phyloP scores from a whole-genome alignment of 306 rosid genomes.

The Citrullus amarus region DNA sequence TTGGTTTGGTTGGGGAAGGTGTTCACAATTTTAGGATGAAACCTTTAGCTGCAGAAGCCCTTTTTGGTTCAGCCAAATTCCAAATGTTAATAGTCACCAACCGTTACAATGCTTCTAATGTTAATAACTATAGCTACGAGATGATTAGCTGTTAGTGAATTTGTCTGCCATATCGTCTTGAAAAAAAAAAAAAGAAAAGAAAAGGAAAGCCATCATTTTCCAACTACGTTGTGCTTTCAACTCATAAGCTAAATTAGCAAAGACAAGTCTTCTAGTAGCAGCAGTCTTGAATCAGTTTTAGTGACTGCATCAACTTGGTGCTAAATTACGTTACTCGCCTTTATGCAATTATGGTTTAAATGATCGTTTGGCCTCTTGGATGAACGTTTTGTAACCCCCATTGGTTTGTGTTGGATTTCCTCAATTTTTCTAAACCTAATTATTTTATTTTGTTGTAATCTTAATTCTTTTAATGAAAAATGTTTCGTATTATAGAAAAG shows the following conservation, averaged over 20 bases:
- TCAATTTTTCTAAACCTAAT: not conserved
- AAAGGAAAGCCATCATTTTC: not conserved
- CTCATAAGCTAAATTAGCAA: not conserved
- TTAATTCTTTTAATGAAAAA: not conserved
- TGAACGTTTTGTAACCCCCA: not conserved
- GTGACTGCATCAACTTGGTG: not conserved
- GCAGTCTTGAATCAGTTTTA: not conserved
- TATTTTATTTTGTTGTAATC: not conserved
- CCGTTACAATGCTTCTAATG: not conserved
- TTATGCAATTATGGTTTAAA: not conserved
- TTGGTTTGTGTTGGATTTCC: not conserved
- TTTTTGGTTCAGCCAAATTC: not conserved
- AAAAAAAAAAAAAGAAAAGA: not conserved
- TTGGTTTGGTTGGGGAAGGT: not conserved
- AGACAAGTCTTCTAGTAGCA: not conserved
- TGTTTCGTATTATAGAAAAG: not conserved
- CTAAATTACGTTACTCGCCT: not conserved
- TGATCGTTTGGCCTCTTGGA: not conserved
- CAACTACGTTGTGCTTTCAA: not conserved
- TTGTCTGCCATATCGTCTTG: not conserved
- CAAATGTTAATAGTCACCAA: not conserved
- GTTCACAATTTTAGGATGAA: not conserved
- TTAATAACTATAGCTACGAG: not conserved
- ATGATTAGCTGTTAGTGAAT: not conserved
- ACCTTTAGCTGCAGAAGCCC: not conserved